phyloP scores from a whole-genome alignment of 2,329 filamentous ascomycete genomes.

The Geosmithia flava region DNA sequence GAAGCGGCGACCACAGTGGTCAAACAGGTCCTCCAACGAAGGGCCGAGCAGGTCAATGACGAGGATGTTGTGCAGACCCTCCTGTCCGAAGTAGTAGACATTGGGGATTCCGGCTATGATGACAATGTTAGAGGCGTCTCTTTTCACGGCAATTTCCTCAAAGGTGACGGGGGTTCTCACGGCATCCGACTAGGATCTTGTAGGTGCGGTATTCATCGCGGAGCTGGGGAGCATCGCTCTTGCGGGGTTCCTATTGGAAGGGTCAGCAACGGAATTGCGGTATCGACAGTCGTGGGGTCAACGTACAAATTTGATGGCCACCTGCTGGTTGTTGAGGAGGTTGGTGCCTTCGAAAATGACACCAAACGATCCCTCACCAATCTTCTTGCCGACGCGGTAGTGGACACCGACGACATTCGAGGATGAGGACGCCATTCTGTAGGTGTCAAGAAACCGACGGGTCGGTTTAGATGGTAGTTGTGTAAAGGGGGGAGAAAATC shows the following conservation, averaged over 20 bases:
- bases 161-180: constrained; percentile 43
- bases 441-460: constrained; percentile 1
- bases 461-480: background rate
- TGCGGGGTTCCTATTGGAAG: constrained; percentile 72
- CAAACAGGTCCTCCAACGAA: constrained; percentile 91
- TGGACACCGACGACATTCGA: constrained; percentile 98
- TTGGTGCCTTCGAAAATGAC: constrained; percentile 99
- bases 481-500: background rate
- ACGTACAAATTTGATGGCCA: constrained; percentile 97
- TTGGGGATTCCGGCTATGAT: constrained; percentile 85
- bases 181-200: constrained; percentile 98
- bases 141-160: background rate
- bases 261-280: constrained; percentile 1
- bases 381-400: constrained; percentile 98
- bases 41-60: constrained; percentile 94
- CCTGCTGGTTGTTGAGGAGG: constrained; percentile 96
- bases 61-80: constrained; percentile 96
- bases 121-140: constrained; percentile 6
- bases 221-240: constrained; percentile 95
- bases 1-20: constrained; percentile 92
- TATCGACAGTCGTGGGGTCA: background rate
- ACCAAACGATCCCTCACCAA: constrained; percentile 95
- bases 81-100: constrained; percentile 98
- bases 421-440: constrained; percentile 69
- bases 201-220: constrained; percentile 98